Percentiles rank a stretch among this genome's conserved stretches.
These are phyloP conservation scores for Golovinomyces cichoracearum DNA, from an alignment of 2,329 filamentous ascomycete genomes.

Conservation along the genomic window DNA sequence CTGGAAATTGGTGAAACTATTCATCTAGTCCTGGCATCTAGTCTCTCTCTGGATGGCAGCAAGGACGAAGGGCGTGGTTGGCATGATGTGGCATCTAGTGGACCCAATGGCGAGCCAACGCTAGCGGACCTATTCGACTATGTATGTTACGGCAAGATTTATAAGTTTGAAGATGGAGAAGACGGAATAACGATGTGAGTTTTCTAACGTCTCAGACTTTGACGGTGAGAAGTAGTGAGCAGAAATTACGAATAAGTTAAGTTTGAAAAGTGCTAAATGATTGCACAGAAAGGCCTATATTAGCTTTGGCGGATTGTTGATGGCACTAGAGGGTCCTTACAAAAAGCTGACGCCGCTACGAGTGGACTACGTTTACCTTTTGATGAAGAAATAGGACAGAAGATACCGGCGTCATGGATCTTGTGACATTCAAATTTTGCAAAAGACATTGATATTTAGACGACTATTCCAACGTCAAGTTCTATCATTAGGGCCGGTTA, in stretches of 20 bases:
- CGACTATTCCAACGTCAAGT: too few species aligned
- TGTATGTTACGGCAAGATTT: constrained; percentile 70
- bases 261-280: not conserved
- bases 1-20: constrained; percentile 48
- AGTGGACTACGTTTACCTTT: constrained; percentile 80
- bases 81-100: constrained; percentile 41
- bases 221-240: too few species aligned
- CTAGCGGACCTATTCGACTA: constrained; percentile 66
- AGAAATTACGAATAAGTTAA: too few species aligned
- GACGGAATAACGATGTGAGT: constrained; percentile 69
- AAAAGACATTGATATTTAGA: too few species aligned
- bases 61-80: constrained; percentile 57
- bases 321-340: constrained; percentile 79
- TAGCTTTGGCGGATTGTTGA: constrained; percentile 74
- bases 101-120: constrained; percentile 27
- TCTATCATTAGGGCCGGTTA: too few species aligned
- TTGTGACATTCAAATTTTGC: too few species aligned
- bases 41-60: constrained; percentile 60
- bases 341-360: constrained; percentile 80
- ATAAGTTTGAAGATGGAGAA: constrained; percentile 57
- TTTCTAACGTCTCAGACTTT: constrained; percentile 1
- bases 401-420: too few species aligned
- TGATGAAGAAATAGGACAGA: constrained; percentile 95
- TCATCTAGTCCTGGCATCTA: constrained; percentile 59
- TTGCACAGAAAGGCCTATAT: constrained; percentile 59